Evolutionary conservation across 2,329 filamentous ascomycete species (phyloP), one percentile per base, ranked within the genome.

Genomic region (Pestalotiopsis sp.): DNA sequence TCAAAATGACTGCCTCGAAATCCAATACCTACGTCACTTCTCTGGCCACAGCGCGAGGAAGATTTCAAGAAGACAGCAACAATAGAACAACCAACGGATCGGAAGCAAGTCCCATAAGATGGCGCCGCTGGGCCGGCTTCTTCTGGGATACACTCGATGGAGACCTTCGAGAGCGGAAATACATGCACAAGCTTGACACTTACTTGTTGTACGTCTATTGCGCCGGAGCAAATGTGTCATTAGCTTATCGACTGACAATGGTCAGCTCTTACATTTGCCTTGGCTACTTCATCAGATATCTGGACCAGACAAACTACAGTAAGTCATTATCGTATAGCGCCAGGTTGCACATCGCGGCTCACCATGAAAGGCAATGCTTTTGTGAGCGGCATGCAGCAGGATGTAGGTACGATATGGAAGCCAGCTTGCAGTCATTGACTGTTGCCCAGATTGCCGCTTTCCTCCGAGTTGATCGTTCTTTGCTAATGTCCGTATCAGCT

Each of bases 321-420:
- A n/a, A n/a, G n/a, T n/a, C n/a, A n/a, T n/a, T n/a, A n/a, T n/a
- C n/a, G n/a, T n/a, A n/a, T n/a, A n/a, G n/a, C n/a, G n/a, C n/a
- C n/a, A n/a, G n/a, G n/a, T n/a, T n/a, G n/a, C n/a, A n/a, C n/a
- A n/a, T 14, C 23, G 57, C 17, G 1, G 14, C 14, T 23, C 1
- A 23, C 27, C n/a, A 23, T 20, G 7, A 71, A 70, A 61, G 64
- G 69, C 52, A 75, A 75, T 49, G 73, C 74, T 17, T 75, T 74
- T 59, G 74, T 74, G 39, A 74, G 72, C 60, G 72, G 78, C 2
- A 80, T 80, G 79, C 77, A 79, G 45, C 72, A 77, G 52, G 76
- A 78, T 27, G 17, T 64, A 12, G 11, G 25, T 23, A 27, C 27
- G 27, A 27, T 27, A 1, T 4, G 27, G 27, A 27, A 27, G 25